Percentiles rank a stretch among this genome's conserved stretches.
phyloP scores from a whole-genome alignment of 305 asterid species.

The Fraxinus baroniana region DNA sequence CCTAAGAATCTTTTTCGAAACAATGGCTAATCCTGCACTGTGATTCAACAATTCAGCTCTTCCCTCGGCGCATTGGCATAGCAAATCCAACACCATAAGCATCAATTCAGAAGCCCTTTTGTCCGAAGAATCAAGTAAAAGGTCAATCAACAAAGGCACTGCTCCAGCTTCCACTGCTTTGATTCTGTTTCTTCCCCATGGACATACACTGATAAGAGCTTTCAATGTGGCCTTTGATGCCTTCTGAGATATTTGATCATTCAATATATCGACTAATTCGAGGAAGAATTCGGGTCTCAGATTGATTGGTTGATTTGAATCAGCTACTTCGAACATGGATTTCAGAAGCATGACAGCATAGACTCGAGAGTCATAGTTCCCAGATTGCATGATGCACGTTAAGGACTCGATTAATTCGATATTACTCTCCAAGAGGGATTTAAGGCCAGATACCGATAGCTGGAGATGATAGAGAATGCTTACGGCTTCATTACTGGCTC shows the following conservation, averaged over 20 bases:
- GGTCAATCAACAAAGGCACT: conserved; percentile 39
- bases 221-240: conserved; percentile 51
- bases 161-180: conserved; percentile 62
- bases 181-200: conserved; percentile 52
- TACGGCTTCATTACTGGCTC: conserved; percentile 49
- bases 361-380: conserved; percentile 61
- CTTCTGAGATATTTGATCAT: conserved; percentile 48
- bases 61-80: conserved; percentile 82
- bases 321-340: conserved; percentile 46
- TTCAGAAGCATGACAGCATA: conserved; percentile 51
- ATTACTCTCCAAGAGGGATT: conserved; percentile 30
- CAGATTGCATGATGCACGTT: conserved; percentile 42
- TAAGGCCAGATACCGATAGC: conserved; percentile 51
- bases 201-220: conserved; percentile 37
- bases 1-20: conserved; percentile 71
- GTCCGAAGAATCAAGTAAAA: conserved; percentile 45
- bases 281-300: conserved; percentile 36
- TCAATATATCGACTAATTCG: conserved; percentile 40
- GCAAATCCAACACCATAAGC: conserved; percentile 40
- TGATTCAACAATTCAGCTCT: conserved; percentile 63
- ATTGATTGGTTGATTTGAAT: conserved; percentile 27
- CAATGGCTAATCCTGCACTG: conserved; percentile 65
- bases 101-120: conserved; percentile 47
- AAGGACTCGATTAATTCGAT: conserved; percentile 44
- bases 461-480: conserved; percentile 50